A percentile compares a stretch with the other conserved stretches of the same genome.
Conservation (phyloP, 1,284 basidiomycete species). For the Moniliella sp. region DNA sequence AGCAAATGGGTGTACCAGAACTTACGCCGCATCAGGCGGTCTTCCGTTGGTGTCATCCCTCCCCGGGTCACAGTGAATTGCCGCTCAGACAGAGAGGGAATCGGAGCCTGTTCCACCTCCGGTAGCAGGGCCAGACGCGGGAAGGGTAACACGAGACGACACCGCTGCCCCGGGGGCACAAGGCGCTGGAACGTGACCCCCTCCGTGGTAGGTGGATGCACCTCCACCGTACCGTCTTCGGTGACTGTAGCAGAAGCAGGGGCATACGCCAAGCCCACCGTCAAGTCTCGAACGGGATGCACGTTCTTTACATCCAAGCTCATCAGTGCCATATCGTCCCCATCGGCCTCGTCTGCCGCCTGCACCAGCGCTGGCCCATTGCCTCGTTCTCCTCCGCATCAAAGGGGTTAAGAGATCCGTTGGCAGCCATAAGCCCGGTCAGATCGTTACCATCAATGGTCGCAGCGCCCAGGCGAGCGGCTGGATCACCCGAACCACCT, state of each 20-base stretch:
- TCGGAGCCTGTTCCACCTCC: neutral
- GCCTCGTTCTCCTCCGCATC: slow-evolving; percentile 7
- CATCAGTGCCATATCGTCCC: slow-evolving; percentile 46
- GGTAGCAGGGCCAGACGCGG: slow-evolving; percentile 39
- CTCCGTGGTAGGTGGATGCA: neutral
- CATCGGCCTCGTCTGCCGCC: neutral
- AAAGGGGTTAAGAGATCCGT: slow-evolving; percentile 24
- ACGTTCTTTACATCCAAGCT: slow-evolving; percentile 67
- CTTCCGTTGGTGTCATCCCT: neutral
- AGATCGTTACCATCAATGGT: slow-evolving; percentile 10
- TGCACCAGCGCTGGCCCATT: neutral
- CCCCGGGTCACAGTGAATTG: slow-evolving; percentile 36
- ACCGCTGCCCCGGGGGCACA: slow-evolving; percentile 4
- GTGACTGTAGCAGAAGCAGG: too few relatives aligned
- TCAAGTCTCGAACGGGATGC: slow-evolving; percentile 67
- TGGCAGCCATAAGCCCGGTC: slow-evolving; percentile 7
- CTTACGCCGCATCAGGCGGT: neutral
- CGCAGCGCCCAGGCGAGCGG: slow-evolving; percentile 35
- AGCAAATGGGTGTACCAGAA: slow-evolving; percentile 53
- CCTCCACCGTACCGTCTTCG: slow-evolving; percentile 1
- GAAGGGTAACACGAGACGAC: slow-evolving; percentile 30
- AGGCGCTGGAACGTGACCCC: slow-evolving; percentile 1
- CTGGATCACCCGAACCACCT: slow-evolving; percentile 77
- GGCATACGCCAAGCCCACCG: slow-evolving; percentile 53
- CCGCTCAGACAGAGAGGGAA: slow-evolving; percentile 42